Base-by-base conservation (phyloP, 805 yeast genomes). In the Pichia eremophila region DNA sequence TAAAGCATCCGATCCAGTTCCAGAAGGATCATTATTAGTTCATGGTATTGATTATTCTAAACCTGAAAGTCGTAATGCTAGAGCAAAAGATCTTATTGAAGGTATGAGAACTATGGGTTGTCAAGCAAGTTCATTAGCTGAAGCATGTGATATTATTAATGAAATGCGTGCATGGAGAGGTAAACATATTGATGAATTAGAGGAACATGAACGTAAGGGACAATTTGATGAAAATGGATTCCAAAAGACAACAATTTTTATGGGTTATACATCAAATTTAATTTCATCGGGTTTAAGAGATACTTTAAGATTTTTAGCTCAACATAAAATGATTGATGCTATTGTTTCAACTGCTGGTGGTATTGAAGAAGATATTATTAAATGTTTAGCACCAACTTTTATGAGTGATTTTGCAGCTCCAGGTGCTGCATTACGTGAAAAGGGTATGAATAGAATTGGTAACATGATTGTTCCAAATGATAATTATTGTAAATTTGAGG, bases 331-430 rank as follows among this genome's bases (percentile, higher is more conserved):
- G 78, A 96, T 93, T 41, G 84, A 89, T 58, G 98, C 95, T 17
- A 79, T 93, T 58, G 99, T 93, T 44, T 84, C 98, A n/a, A 78
- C 91, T 52, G 99, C 96, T 22, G 99, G 99, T 55, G 99, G 99
- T 56, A 81, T 93, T 52, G 99, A 93, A 66, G 99, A 93, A 70
- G 99, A 93, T 68, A 70, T 93, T 44, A 93, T 93, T 73, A 93
- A 93, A 67, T 89, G 96, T 63, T 73, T 93, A 48, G 99, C 98
- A 2, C 96, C 97, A 47, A 93, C 99, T 8, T 90, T 81, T 60
- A 72, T 95, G 74, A 97, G 99, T 46, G 97, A 89, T 44, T 93
- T 89, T 65, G 65, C 83, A 40, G 72, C 91, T 55, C 79, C 81
- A 15, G 99, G 99, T 51, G 72, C 81, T 48, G 72, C 75, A 43